A percentile compares a stretch with the other conserved stretches of the same genome.
These are phyloP conservation scores for Picochlorum sp. DNA, from an alignment of 139 green algal species.

Conservation along the genomic window DNA sequence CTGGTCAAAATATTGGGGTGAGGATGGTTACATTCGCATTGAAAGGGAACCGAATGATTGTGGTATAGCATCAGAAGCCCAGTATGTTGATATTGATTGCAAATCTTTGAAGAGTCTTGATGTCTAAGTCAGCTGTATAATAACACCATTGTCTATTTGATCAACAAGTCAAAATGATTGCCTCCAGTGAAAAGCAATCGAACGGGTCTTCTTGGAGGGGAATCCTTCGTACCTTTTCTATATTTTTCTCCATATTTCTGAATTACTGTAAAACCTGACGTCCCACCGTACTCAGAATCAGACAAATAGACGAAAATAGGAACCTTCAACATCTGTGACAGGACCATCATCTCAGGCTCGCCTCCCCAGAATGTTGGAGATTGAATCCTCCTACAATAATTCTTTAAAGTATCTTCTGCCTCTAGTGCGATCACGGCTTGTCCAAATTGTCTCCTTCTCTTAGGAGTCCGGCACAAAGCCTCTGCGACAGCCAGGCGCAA, in stretches of 20 bases:
- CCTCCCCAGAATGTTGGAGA: conserved; percentile 53
- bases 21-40: conserved; percentile 45
- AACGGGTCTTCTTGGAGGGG: conserved; percentile 22
- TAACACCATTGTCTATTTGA: conserved; percentile 23
- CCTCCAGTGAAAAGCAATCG: conserved; percentile 38
- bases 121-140: neutral
- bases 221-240: conserved; percentile 19
- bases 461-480: conserved; percentile 38
- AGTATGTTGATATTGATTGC: conserved; percentile 23
- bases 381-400: conserved; percentile 51
- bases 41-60: conserved; percentile 29
- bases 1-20: conserved; percentile 29
- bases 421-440: conserved; percentile 30
- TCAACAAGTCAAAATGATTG: conserved; percentile 66
- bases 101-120: conserved; percentile 3
- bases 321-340: conserved; percentile 44
- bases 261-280: conserved; percentile 31
- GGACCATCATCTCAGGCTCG: conserved; percentile 54
- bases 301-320: conserved; percentile 43
- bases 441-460: conserved; percentile 39
- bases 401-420: conserved; percentile 30
- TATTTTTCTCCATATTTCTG: conserved; percentile 51
- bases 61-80: conserved; percentile 38
- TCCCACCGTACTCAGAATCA: conserved; percentile 8
- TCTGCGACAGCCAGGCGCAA: conserved; percentile 49